Base-by-base conservation (phyloP, 805 yeast species). In the Barnettozyma vustinii region DNA sequence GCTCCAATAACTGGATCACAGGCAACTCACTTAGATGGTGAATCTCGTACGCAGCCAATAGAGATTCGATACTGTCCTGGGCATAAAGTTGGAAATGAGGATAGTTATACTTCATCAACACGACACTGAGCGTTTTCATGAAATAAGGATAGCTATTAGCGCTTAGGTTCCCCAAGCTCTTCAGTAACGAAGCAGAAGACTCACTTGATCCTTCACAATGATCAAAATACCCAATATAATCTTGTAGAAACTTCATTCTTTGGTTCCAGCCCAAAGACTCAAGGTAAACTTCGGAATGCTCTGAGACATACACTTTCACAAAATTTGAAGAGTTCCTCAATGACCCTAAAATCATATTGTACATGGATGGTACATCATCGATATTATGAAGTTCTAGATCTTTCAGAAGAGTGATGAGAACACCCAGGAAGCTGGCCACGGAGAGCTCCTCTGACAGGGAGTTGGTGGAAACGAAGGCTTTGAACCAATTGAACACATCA, bases 401-500 rank as follows among this genome's bases (percentile, higher is more conserved):
- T 4, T 52, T 52, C 27, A 73, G 48, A 33, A 73, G 49, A 16
- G 52, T 50, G 8, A 74, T 48, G 7, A 71, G 50, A 4, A 78
- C 59, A 13, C 55, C 55, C 4, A 72, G 58, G 19, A 74, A 62
- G 20, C 61, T 64, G 1, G 56, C 21, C 3, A 58, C 53, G 1
- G 77, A 66, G 2, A 21, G 19, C 20, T 67, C 71, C 0, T 80
- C 74, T 44, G 66, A 56, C 13, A 81, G 62, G 43, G 76, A 61
- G 3, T 62, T 56, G 30, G 71, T 76, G 1, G 66, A 63, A 4
- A 71, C 70, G 43, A 80, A 64, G 16, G 63, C 56, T 3, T 68
- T 37, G 9, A 80, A 51, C 73, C 79, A 82, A 1, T 65, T 59
- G 37, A 71, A 65, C 18, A 82, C 70, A 53, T 81, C 85, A 35